Percentiles rank a stretch among this genome's conserved stretches.
phyloP scores from a whole-genome alignment of 139 green algal genomes.

The Limnomonas spitsbergensis region DNA sequence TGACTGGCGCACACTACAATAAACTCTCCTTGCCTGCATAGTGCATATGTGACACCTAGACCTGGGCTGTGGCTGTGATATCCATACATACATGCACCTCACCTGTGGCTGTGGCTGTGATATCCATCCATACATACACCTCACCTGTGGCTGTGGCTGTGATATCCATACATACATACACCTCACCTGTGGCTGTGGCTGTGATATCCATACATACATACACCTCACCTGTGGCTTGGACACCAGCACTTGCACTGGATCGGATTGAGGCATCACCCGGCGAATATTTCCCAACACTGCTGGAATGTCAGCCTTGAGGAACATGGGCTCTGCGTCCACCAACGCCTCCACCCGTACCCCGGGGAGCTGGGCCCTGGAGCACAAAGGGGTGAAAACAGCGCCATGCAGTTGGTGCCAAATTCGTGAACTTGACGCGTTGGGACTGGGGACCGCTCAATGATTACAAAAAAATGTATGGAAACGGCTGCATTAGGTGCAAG shows the following conservation, averaged over 20 bases:
- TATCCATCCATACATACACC: not conserved
- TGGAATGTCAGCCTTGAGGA: constrained; percentile 15
- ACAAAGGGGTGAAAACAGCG: not conserved
- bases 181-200: not conserved
- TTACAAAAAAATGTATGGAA: too few relatives aligned
- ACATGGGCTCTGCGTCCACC: constrained; percentile 12
- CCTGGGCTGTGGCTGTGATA: not conserved
- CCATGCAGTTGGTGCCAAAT: too few relatives aligned
- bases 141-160: not conserved
- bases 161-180: not conserved
- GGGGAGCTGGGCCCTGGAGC: constrained; percentile 14
- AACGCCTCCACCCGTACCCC: constrained; percentile 9
- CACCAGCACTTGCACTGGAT: not conserved
- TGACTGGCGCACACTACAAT: too few relatives aligned
- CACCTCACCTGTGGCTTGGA: not conserved
- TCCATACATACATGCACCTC: not conserved
- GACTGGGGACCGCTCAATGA: too few relatives aligned
- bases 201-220: not conserved
- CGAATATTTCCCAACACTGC: constrained; percentile 6
- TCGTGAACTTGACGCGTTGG: too few relatives aligned
- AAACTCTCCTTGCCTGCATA: too few relatives aligned
- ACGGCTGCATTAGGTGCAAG: too few relatives aligned
- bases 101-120: not conserved
- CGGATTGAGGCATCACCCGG: constrained; percentile 9
- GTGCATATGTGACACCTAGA: too few relatives aligned